Conservation (phyloP, 164 flowering plant species). For the Magnolia changhungtana region DNA sequence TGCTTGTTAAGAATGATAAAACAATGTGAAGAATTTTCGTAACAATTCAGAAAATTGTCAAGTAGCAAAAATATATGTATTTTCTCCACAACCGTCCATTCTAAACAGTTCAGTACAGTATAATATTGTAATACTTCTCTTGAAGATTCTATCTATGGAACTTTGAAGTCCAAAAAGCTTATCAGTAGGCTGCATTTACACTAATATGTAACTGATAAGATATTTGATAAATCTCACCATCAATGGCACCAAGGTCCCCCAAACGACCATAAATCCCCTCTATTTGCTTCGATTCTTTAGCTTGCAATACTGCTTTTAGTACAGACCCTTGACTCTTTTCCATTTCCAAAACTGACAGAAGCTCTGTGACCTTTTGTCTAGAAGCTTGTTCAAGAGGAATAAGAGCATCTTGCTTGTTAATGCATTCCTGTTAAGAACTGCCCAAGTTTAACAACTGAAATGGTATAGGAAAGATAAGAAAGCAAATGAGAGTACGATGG, state of each 20-base stretch:
- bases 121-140: no score
- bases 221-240: constrained; percentile 48
- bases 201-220: neutral
- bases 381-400: constrained; percentile 88
- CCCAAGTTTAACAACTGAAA: neutral
- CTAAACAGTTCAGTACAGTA: neutral
- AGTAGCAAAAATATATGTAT: neutral
- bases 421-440: constrained; percentile 51
- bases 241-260: constrained; percentile 97
- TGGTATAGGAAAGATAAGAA: neutral
- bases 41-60: neutral
- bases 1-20: neutral
- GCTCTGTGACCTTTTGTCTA: constrained; percentile 84
- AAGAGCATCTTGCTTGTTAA: constrained; percentile 61
- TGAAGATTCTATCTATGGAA: neutral
- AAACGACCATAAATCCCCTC: constrained; percentile 90
- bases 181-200: neutral
- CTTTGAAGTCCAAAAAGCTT: neutral
- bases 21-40: neutral
- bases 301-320: constrained; percentile 74
- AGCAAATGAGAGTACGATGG: no score
- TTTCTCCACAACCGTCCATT: neutral
- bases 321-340: constrained; percentile 95
- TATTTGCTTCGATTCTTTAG: constrained; percentile 70
- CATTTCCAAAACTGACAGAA: constrained; percentile 59